phyloP scores from a whole-genome alignment of 106 monocot genomes.

The Dactylorhiza incarnata region DNA sequence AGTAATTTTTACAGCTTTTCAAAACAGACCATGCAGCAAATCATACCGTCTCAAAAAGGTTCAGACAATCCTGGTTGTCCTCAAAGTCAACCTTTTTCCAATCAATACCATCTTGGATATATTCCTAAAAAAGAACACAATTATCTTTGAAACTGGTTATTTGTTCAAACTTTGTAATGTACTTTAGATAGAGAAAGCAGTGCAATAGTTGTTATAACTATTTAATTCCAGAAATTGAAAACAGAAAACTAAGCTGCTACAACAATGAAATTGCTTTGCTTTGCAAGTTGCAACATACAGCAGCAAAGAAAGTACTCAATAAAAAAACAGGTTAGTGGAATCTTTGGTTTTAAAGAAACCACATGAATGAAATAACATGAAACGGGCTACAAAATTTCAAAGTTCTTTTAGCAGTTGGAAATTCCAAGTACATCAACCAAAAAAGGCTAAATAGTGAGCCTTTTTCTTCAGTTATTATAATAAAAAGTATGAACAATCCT shows the following conservation, averaged over 20 bases:
- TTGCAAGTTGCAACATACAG: background rate
- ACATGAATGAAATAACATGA: background rate
- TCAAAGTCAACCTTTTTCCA: constrained; percentile 96
- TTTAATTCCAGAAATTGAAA: background rate
- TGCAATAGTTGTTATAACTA: background rate
- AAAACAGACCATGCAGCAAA: background rate
- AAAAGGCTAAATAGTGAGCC: background rate
- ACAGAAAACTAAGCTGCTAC: background rate
- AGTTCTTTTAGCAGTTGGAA: background rate
- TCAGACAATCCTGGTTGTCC: constrained; percentile 90
- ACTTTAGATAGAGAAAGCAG: background rate
- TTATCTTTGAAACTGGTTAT: background rate
- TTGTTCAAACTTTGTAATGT: constrained; percentile 2
- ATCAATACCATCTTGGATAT: constrained; percentile 96
- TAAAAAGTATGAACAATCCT: background rate
- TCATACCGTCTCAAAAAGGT: constrained; percentile 92
- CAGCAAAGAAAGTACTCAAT: background rate
- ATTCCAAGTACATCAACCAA: background rate
- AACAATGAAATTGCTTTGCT: background rate
- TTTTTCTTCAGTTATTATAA: background rate
- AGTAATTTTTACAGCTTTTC: background rate
- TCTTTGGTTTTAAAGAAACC: background rate
- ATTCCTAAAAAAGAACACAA: constrained; percentile 48
- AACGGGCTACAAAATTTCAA: background rate
- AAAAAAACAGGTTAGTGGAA: background rate